These are phyloP conservation scores for Mucor irregularis DNA, from an alignment of 371 early-diverging fungal genomes.

Conservation along the genomic window DNA sequence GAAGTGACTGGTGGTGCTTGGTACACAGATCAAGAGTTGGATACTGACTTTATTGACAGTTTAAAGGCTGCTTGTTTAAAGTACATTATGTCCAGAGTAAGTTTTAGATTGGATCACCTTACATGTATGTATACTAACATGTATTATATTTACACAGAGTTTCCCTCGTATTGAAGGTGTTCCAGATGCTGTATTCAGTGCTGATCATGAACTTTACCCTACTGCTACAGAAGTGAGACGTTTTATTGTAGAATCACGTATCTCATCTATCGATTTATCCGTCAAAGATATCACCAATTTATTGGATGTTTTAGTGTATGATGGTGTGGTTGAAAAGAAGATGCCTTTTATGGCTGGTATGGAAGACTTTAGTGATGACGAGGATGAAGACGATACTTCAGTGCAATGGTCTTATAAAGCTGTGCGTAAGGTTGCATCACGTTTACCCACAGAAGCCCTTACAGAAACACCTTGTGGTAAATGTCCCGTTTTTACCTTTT, in stretches of 20 bases:
- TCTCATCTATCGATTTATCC: conserved; percentile 75
- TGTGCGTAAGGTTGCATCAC: conserved; percentile 46
- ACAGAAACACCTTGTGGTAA: conserved; percentile 86
- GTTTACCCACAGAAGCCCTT: conserved; percentile 53
- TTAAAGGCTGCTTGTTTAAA: conserved; percentile 76
- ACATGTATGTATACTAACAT: neutral
- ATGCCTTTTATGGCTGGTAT: conserved; percentile 54
- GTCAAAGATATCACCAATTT: conserved; percentile 78
- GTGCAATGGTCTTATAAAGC: conserved; percentile 81
- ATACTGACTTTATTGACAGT: conserved; percentile 91
- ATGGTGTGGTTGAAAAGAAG: conserved; percentile 81
- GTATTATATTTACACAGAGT: conserved; percentile 38
- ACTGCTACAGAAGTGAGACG: conserved; percentile 70
- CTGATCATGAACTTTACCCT: conserved; percentile 68
- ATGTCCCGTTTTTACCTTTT: conserved; percentile 76
- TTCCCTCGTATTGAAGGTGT: conserved; percentile 60
- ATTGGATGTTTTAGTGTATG: conserved; percentile 87
- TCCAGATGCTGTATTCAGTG: conserved; percentile 55
- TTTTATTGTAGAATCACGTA: conserved; percentile 70
- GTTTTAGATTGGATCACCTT: neutral
- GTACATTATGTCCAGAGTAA: conserved; percentile 72
- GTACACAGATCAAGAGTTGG: conserved; percentile 97
- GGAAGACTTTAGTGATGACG: conserved; percentile 58
- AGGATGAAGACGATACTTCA: conserved; percentile 33
- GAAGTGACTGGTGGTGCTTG: conserved; percentile 98